These are phyloP conservation scores for Magnaporthiopsis poae DNA, from an alignment of 2,329 filamentous ascomycete genomes.

Conservation along the genomic window DNA sequence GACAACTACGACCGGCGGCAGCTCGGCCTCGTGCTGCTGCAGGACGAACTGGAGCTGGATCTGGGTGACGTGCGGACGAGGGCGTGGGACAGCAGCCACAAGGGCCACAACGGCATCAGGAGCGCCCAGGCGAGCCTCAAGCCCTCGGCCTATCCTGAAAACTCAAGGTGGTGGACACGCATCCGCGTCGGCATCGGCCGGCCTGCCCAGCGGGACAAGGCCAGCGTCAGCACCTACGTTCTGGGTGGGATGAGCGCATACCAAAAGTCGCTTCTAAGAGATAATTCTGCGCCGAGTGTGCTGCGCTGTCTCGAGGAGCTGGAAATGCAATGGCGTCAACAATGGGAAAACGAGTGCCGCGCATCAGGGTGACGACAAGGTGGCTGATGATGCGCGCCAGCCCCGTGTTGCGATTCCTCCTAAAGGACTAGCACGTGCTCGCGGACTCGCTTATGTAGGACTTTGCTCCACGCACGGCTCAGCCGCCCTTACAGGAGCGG, in stretches of 20 bases:
- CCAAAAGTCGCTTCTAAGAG: conserved; percentile 43
- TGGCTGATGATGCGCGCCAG: not conserved
- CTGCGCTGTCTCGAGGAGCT: conserved; percentile 38
- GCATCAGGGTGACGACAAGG: too few species aligned
- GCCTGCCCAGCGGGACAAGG: conserved; percentile 56
- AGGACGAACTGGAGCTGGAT: conserved; percentile 75
- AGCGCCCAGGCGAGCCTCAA: conserved; percentile 47
- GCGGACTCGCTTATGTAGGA: not conserved
- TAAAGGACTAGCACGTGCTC: not conserved
- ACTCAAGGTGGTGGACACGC: conserved; percentile 39
- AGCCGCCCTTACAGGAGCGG: too few species aligned
- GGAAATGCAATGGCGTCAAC: conserved; percentile 26
- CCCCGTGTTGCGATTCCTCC: not conserved
- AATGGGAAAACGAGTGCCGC: conserved; percentile 1
- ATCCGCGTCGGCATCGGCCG: conserved; percentile 83
- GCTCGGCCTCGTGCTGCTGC: conserved; percentile 60
- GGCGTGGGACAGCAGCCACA: conserved; percentile 52
- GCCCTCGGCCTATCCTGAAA: conserved; percentile 25
- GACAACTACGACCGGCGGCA: conserved; percentile 18
- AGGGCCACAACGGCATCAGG: conserved; percentile 67
- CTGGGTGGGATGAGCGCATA: conserved; percentile 52
- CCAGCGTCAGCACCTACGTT: conserved; percentile 67
- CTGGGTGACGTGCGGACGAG: conserved; percentile 58
- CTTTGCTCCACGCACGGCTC: not conserved
- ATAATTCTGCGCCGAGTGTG: conserved; percentile 42